Conservation (phyloP, 139 green algal species). For the Yamagishiella unicocca region DNA sequence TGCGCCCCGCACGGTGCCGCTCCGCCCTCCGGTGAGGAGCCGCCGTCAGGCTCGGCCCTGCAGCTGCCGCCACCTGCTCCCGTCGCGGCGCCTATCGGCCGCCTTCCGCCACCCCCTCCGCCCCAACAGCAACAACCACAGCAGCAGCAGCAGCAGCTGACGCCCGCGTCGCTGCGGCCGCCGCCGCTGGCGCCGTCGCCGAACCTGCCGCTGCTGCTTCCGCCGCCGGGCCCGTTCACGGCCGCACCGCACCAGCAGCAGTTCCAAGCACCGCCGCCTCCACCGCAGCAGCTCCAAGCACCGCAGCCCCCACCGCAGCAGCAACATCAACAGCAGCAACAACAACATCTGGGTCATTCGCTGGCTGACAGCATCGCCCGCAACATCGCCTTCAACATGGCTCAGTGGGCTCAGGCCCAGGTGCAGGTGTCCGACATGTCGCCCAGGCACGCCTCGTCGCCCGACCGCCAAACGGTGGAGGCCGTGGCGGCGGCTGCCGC, state of each 20-base stretch:
- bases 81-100: not conserved
- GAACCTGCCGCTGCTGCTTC: not conserved
- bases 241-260: too few relatives aligned
- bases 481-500: constrained; percentile 76
- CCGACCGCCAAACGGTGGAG: constrained; percentile 69
- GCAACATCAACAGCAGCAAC: not conserved
- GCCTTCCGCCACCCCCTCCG: not conserved
- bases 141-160: not conserved
- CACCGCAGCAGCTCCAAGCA: not conserved
- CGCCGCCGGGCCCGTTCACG: not conserved
- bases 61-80: not conserved
- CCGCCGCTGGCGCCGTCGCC: not conserved
- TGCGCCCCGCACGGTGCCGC: not conserved
- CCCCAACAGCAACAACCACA: not conserved
- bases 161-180: not conserved
- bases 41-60: not conserved
- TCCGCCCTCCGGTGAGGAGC: not conserved
- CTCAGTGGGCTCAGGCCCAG: constrained; percentile 59
- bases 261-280: not conserved
- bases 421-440: not conserved
- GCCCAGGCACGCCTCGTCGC: not conserved
- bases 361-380: constrained; percentile 60
- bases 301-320: not conserved
- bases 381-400: constrained; percentile 64
- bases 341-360: not conserved